Evolutionary conservation across 331 rosid genomes (phyloP).

Genomic region (Telfairia occidentalis): DNA sequence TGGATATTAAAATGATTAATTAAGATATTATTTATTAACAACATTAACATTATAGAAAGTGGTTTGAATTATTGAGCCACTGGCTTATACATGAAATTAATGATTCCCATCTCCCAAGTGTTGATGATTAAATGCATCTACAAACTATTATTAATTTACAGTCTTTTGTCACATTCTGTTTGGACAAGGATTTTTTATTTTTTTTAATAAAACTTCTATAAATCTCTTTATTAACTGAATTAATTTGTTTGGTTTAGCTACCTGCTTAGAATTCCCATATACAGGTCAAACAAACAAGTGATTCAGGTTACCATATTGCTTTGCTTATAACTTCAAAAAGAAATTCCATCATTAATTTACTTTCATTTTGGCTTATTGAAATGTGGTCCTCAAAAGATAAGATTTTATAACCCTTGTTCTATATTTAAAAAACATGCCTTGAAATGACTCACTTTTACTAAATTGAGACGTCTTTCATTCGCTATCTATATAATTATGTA

Average conservation of each 20-base stretch:
- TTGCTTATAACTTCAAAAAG: constrained; percentile 4
- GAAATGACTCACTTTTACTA: not conserved
- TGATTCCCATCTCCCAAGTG: not conserved
- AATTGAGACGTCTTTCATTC: not conserved
- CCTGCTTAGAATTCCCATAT: not conserved
- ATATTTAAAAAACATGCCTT: not conserved
- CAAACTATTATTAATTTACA: not conserved
- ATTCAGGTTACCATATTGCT: not conserved
- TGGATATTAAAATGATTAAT: not conserved
- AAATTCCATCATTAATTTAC: not conserved
- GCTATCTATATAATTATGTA: too few relatives aligned
- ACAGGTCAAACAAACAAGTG: not conserved
- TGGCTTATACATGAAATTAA: not conserved
- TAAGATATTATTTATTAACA: not conserved
- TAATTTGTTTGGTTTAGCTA: constrained; percentile 4
- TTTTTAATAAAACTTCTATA: not conserved
- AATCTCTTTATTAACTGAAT: not conserved
- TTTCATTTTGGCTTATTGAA: not conserved
- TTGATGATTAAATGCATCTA: not conserved
- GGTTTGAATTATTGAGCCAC: constrained; percentile 3
- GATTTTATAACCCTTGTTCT: not conserved
- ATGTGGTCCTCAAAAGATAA: constrained; percentile 4
- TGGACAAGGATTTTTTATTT: not conserved
- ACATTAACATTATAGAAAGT: not conserved
- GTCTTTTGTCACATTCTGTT: not conserved